These are phyloP conservation scores for Phytophthora pseudosyringae DNA, from an alignment of 352 stramenopile genomes.

Conservation along the genomic window DNA sequence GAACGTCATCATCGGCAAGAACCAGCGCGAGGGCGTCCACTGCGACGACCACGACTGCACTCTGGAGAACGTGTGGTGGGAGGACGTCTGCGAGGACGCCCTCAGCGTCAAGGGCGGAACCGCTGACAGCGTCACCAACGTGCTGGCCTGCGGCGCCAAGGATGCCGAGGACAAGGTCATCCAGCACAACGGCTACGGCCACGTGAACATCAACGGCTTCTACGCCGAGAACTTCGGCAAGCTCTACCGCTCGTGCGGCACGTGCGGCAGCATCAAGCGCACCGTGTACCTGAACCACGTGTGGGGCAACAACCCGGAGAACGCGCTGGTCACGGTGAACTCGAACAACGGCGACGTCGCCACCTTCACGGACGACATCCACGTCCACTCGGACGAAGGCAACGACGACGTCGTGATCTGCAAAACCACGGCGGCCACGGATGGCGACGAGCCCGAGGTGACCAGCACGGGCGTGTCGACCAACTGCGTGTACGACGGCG, in stretches of 20 bases:
- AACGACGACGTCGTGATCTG: conserved; percentile 31
- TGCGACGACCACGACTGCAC: conserved; percentile 43
- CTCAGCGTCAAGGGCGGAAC: conserved; percentile 45
- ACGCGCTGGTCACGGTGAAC: conserved; percentile 46
- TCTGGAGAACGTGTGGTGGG: conserved; percentile 44
- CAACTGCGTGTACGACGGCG: conserved; percentile 32
- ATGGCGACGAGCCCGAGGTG: conserved; percentile 28
- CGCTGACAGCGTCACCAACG: conserved; percentile 35
- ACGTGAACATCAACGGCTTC: conserved; percentile 51
- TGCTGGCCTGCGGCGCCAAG: conserved; percentile 36
- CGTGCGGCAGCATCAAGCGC: conserved; percentile 35
- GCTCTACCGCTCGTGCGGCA: conserved; percentile 46
- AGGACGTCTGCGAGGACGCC: conserved; percentile 49
- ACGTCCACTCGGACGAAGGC: conserved; percentile 32
- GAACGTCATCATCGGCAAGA: conserved; percentile 50
- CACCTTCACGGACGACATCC: conserved; percentile 40
- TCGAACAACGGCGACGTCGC: conserved; percentile 47
- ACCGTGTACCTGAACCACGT: conserved; percentile 47
- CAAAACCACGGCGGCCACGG: conserved; percentile 30
- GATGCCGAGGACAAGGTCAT: conserved; percentile 54
- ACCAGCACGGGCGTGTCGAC: conserved; percentile 30
- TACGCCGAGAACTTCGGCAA: conserved; percentile 51
- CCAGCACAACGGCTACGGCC: conserved; percentile 48
- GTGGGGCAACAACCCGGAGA: conserved; percentile 43
- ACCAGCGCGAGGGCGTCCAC: conserved; percentile 44